Percentiles rank a stretch among this genome's conserved stretches.
These are phyloP conservation scores for Fallopia convolvulus DNA, from an alignment of 148 eudicot genomes.

Conservation along the genomic window DNA sequence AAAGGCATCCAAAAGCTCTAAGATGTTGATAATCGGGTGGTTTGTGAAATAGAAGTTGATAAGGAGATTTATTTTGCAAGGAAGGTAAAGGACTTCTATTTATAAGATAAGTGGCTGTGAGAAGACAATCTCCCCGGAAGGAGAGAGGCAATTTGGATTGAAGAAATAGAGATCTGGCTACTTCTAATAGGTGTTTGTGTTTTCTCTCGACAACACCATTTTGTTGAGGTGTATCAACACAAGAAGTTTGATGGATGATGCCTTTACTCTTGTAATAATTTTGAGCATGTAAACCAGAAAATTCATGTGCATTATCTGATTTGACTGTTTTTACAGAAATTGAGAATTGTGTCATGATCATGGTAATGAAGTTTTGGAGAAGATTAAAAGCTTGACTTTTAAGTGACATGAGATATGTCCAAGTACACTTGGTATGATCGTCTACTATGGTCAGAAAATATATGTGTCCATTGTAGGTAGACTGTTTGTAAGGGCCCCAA, in stretches of 20 bases:
- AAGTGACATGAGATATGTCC: not conserved
- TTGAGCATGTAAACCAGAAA: not conserved
- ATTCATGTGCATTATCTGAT: not conserved
- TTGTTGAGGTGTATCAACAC: slow-evolving; percentile 1
- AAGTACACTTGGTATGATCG: not conserved
- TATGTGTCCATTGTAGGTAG: not conserved
- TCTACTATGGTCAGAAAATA: not conserved
- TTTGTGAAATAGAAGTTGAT: not conserved
- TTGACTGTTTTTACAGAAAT: not conserved
- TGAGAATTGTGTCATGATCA: not conserved
- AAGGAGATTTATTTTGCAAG: not conserved
- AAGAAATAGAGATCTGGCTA: not conserved
- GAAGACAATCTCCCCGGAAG: not conserved
- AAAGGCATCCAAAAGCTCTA: not conserved
- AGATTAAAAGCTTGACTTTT: not conserved
- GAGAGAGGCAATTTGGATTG: not conserved
- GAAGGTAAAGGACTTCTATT: not conserved
- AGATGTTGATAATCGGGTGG: not conserved
- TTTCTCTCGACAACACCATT: slow-evolving; percentile 7
- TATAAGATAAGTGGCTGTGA: not conserved
- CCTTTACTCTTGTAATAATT: not conserved
- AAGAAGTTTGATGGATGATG: slow-evolving; percentile 3
- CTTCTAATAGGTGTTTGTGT: not conserved
- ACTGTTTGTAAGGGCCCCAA: not conserved
- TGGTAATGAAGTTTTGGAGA: not conserved